These are phyloP conservation scores for Leucaena leucocephala DNA, from an alignment of 306 rosid species.

Conservation along the genomic window DNA sequence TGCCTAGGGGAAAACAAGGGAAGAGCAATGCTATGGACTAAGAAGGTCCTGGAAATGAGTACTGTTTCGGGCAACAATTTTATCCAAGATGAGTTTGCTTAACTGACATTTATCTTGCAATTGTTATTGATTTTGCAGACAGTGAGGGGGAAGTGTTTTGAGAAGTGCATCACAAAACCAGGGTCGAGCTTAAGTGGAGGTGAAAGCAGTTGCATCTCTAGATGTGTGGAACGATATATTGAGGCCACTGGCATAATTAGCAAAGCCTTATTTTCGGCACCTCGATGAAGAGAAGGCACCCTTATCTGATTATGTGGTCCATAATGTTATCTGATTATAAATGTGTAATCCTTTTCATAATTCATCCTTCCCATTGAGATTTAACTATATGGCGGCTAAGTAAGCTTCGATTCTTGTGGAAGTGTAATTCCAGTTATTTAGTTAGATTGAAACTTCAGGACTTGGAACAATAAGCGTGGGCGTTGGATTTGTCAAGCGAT, in stretches of 20 bases:
- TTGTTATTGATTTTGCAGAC: slow-evolving; percentile 57
- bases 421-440: neutral
- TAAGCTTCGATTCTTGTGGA: neutral
- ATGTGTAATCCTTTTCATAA: slow-evolving; percentile 18
- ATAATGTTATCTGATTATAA: slow-evolving; percentile 7
- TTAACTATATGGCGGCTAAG: neutral
- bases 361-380: slow-evolving; percentile 5
- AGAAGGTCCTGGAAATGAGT: neutral
- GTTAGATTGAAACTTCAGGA: neutral
- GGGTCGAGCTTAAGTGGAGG: slow-evolving; percentile 84
- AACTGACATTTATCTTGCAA: neutral
- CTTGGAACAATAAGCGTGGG: neutral
- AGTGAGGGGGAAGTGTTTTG: slow-evolving; percentile 83
- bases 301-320: slow-evolving; percentile 15
- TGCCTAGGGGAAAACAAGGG: neutral
- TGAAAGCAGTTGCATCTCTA: slow-evolving; percentile 90
- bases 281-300: slow-evolving; percentile 41
- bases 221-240: slow-evolving; percentile 93
- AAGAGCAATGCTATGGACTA: neutral
- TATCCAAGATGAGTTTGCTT: no score
- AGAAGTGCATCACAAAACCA: slow-evolving; percentile 89
- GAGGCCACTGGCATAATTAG: slow-evolving; percentile 95
- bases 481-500: neutral
- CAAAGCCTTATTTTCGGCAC: slow-evolving; percentile 65
- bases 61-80: neutral